phyloP scores from a whole-genome alignment of 495 filamentous ascomycete genomes.

The Pseudotulostoma volvatum region DNA sequence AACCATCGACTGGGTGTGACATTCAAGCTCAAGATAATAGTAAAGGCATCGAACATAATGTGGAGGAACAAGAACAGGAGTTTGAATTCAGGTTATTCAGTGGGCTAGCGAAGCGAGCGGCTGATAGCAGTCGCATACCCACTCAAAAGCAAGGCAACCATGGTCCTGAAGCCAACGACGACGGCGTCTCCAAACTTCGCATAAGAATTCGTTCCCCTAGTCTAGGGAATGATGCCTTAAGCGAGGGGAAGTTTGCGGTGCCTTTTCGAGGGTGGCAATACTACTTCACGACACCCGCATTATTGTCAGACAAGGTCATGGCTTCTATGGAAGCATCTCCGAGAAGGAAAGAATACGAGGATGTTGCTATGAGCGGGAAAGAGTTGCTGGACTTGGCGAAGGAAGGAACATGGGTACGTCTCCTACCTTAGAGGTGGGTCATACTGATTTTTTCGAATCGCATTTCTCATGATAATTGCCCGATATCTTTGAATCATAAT shows the following conservation, averaged over 20 bases:
- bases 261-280: constrained; percentile 30
- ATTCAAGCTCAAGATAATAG: not conserved
- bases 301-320: constrained; percentile 9
- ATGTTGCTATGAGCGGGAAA: constrained; percentile 24
- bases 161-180: not conserved
- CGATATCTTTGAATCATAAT: too few relatives aligned
- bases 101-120: constrained; percentile 11
- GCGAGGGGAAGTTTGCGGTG: constrained; percentile 26
- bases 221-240: constrained; percentile 11
- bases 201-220: constrained; percentile 28
- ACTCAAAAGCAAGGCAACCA: not conserved
- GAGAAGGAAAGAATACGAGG: constrained; percentile 22
- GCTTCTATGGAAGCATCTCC: constrained; percentile 3
- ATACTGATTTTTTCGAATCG: too few relatives aligned
- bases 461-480: too few relatives aligned
- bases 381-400: constrained; percentile 22
- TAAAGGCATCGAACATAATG: constrained; percentile 1
- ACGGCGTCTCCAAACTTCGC: constrained; percentile 22
- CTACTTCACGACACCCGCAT: constrained; percentile 23
- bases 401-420: constrained; percentile 22
- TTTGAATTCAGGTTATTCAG: constrained; percentile 33
- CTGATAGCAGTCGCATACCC: constrained; percentile 1
- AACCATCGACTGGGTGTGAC: constrained; percentile 1
- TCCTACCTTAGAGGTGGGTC: too few relatives aligned
- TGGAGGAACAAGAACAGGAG: constrained; percentile 29